Evolutionary conservation across 2,329 filamentous ascomycete genomes (phyloP).

Genomic region (Meredithiella fracta): DNA sequence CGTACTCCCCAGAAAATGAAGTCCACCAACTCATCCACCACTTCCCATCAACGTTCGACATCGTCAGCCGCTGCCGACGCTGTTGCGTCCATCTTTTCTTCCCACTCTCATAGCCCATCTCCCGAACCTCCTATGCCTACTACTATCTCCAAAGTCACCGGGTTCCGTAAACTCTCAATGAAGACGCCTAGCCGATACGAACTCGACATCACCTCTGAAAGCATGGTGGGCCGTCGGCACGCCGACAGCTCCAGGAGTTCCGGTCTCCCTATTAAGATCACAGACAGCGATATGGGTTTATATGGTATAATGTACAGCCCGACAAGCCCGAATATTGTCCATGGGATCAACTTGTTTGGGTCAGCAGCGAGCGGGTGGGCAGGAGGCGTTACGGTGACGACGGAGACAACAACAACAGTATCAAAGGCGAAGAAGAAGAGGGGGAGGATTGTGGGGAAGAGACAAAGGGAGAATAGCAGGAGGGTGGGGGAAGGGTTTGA

Average conservation of each 20-base stretch:
- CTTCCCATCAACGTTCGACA: background rate
- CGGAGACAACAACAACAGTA: slow-evolving; percentile 4
- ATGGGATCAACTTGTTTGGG: slow-evolving; percentile 5
- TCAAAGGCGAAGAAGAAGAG: background rate
- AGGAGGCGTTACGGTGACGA: background rate
- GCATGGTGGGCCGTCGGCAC: background rate
- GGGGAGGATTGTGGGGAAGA: background rate
- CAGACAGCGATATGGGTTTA: background rate
- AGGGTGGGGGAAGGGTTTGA: background rate
- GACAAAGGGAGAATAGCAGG: background rate
- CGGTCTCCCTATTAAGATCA: background rate
- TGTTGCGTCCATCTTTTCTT: background rate
- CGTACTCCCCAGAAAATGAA: slow-evolving; percentile 14
- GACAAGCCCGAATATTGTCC: background rate
- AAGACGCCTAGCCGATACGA: background rate
- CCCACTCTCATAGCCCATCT: background rate
- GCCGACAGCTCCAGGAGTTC: background rate
- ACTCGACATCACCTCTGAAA: background rate
- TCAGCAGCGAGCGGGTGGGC: background rate
- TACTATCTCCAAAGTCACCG: background rate
- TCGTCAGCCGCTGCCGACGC: background rate
- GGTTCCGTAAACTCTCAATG: background rate
- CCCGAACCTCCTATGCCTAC: background rate
- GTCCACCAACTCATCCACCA: background rate
- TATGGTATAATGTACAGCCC: background rate